These are phyloP conservation scores for Mucor ambiguus DNA, from an alignment of 371 early-diverging fungal species.

Conservation along the genomic window DNA sequence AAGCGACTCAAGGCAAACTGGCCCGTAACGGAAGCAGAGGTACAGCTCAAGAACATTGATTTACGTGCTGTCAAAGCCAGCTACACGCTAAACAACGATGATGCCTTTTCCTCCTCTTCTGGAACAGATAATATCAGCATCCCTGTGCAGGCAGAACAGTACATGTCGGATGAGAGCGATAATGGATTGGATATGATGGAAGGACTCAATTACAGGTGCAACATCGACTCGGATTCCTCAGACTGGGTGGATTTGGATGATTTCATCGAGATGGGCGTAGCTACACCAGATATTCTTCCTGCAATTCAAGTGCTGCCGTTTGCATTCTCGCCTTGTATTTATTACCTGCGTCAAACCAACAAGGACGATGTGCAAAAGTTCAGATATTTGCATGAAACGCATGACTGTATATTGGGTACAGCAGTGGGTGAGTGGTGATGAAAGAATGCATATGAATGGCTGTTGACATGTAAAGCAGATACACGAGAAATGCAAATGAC, in stretches of 20 bases:
- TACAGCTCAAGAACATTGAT: constrained; percentile 33
- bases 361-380: constrained; percentile 26
- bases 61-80: constrained; percentile 28
- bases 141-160: not conserved
- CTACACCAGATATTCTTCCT: not conserved
- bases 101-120: not conserved
- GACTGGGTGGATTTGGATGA: constrained; percentile 42
- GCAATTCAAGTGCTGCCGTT: constrained; percentile 50
- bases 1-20: constrained; percentile 21
- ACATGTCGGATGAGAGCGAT: not conserved
- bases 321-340: constrained; percentile 54
- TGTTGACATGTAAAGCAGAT: not conserved
- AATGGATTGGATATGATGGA: constrained; percentile 34
- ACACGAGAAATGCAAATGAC: constrained; percentile 21
- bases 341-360: constrained; percentile 45
- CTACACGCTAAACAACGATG: not conserved
- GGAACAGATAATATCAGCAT: not conserved
- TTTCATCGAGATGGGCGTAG: constrained; percentile 22
- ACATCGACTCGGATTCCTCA: constrained; percentile 40
- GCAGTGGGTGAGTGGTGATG: constrained; percentile 28
- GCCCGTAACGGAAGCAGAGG: constrained; percentile 29
- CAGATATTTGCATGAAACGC: constrained; percentile 32
- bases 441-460: constrained; percentile 10
- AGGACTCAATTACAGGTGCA: constrained; percentile 33
- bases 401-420: constrained; percentile 41